Base-by-base conservation (phyloP, 2,329 filamentous ascomycete genomes). In the Mycosphaerella sp. region DNA sequence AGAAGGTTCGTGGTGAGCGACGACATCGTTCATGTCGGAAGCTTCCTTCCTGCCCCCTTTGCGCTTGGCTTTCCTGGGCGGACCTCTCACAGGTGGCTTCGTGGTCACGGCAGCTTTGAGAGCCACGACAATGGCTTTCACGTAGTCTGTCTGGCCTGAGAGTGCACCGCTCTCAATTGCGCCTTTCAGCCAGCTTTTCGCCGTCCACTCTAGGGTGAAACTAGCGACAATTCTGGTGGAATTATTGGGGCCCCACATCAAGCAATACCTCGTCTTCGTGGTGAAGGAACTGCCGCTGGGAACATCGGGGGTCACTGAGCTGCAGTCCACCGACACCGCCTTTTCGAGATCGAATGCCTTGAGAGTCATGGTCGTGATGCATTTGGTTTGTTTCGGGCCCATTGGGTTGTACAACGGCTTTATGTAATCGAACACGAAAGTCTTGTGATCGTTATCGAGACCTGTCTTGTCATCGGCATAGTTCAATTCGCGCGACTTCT, bases 111-210 rank as follows among this genome's bases (percentile, higher is more conserved):
- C 86, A 41, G 80, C 78, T 67, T 85, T 89, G 14, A 97, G 76
- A 29, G 84, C 80, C 8, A 84, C 81, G 50, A 91, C 81, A 4
- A 98, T 74, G 53, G 92, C 87, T 62, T 86, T 91, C 59, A 86
- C 87, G 68, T 95, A 95, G 54, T 84, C 79, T 7, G 78, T 79
- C 72, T 98, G 93, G 29, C 93, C 93, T 53, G 96, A 91, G 59
- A 87, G 91, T 42, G 91, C 89, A 56, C 89, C 92, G 70, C 95
- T 96, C 69, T 98, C 93, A 63, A 98, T 98, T 2, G 93, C 88
- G 59, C 87, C 89, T 76, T 93, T 96, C 44, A 98, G 75, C 93
- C 93, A 98, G 75, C 91, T 96, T 78, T 97, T 98, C 64, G 91
- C 91, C 3, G 86, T 85, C 95, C 95, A 98, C 67, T 98, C 95